Evolutionary conservation across 1,284 basidiomycete species (phyloP), one percentile per base, ranked within the genome.

Genomic region (Sanghuangporus weigelae): DNA sequence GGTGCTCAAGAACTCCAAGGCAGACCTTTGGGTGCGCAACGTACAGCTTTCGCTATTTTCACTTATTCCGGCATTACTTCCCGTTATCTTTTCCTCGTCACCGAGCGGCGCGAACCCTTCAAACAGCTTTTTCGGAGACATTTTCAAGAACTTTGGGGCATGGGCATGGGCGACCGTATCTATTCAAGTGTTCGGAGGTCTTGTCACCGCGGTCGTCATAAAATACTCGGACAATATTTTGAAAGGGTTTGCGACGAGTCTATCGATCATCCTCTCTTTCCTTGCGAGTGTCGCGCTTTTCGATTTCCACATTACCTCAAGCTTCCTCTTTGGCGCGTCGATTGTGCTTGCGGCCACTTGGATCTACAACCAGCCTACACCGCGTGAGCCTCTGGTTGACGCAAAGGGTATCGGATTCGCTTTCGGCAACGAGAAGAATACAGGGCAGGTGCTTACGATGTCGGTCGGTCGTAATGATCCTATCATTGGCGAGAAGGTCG

Each of bases 41-140:
- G 92, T 97, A 58, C 96, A 98, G 73, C 84, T 99, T 12, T 97
- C 95, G 26, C 81, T 95, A 64, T 98, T 98, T 78, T 96, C 94
- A 31, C 82, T 99, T 53, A 78, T 96, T 53, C 96, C 96, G 1
- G 96, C 96, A 3, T 77, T 96, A 50, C 77, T 92, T 6, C 95
- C 96, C 11, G 85, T 97, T 68, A 71, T 97, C 51, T 84, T 92
- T 69, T 76, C 81, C 8, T 77, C 81, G 46, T 71, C 75, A 57
- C 69, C 76, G 2, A 72, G 69, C 35, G 46, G 55, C 10, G 49
- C 60, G 12, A 39, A 40, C 16, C 23, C 59, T 11, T 57, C 63
- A n/a, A 40, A 57, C 59, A 65, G 65, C 19, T 70, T 81, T 54
- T 72, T 79, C 49, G 71, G 68, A 0, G 72, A 76, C 6, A 73